These are phyloP conservation scores for Phytophthora sp. DNA, from an alignment of 352 stramenopile species.

Conservation along the genomic window DNA sequence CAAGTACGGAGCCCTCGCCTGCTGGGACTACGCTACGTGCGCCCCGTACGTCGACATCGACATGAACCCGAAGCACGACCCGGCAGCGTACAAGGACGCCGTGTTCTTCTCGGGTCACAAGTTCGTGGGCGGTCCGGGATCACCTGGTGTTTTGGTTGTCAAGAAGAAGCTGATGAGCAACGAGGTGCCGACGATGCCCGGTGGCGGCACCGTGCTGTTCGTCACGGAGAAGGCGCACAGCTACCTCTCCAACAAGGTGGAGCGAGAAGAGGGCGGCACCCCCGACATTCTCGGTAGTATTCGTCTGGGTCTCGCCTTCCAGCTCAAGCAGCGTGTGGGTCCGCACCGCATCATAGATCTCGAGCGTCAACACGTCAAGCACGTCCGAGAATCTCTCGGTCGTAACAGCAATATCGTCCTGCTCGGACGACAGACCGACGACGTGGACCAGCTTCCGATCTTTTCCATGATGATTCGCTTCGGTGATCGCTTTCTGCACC, in stretches of 20 bases:
- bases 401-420: slow-evolving; percentile 84
- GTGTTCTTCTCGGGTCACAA: slow-evolving; percentile 98
- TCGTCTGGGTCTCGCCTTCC: slow-evolving; percentile 91
- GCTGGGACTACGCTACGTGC: slow-evolving; percentile 96
- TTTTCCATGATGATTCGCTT: slow-evolving; percentile 95
- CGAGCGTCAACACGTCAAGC: slow-evolving; percentile 45
- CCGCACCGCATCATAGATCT: slow-evolving; percentile 55
- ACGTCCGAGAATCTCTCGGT: slow-evolving; percentile 48
- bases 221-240: slow-evolving; percentile 64
- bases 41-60: slow-evolving; percentile 94
- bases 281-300: slow-evolving; percentile 95
- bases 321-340: slow-evolving; percentile 86
- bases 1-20: slow-evolving; percentile 89
- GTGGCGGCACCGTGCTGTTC: slow-evolving; percentile 60
- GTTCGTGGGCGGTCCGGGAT: slow-evolving; percentile 93
- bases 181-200: slow-evolving; percentile 53
- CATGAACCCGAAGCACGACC: slow-evolving; percentile 92
- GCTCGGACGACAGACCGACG: slow-evolving; percentile 69
- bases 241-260: slow-evolving; percentile 75
- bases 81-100: slow-evolving; percentile 87
- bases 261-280: slow-evolving; percentile 96
- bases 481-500: slow-evolving; percentile 93
- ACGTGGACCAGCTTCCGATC: slow-evolving; percentile 85
- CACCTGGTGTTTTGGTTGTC: slow-evolving; percentile 94
- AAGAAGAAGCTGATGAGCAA: slow-evolving; percentile 91